Conservation (phyloP, 2,329 filamentous ascomycete species). For the Cladorrhinum sp. region DNA sequence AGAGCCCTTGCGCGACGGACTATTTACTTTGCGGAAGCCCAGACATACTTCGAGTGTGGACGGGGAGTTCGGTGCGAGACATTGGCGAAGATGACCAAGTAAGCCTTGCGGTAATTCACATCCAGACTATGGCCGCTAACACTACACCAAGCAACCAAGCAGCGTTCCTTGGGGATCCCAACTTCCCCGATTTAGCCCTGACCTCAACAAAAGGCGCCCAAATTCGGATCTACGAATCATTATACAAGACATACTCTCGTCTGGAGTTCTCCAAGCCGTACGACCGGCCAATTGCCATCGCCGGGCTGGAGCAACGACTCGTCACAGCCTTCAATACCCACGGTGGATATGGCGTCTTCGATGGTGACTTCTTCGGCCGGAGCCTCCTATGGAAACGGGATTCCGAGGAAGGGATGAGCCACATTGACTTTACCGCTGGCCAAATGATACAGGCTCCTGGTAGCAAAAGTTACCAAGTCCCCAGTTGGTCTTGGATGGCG, state of each 20-base stretch:
- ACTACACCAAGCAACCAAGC: conserved; percentile 9
- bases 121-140: background rate
- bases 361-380: conserved; percentile 26
- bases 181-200: conserved; percentile 25
- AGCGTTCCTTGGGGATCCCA: conserved; percentile 30
- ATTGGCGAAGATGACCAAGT: conserved; percentile 34
- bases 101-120: conserved; percentile 11
- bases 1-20: conserved; percentile 35
- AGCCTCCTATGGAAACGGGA: conserved; percentile 33
- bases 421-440: conserved; percentile 1
- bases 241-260: conserved; percentile 33
- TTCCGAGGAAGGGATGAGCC: background rate
- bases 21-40: conserved; percentile 36
- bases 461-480: background rate
- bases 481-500: conserved; percentile 20
- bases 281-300: conserved; percentile 34
- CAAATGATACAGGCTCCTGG: background rate
- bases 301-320: conserved; percentile 33
- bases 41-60: conserved; percentile 41
- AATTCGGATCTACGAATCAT: conserved; percentile 27
- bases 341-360: conserved; percentile 35
- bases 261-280: conserved; percentile 24
- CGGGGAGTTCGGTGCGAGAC: conserved; percentile 36
- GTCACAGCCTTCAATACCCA: conserved; percentile 21
- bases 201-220: conserved; percentile 15